Evolutionary conservation across 768 basidiomycete species (phyloP), one percentile per base, ranked within the genome.

Genomic region (Collybia nuda): DNA sequence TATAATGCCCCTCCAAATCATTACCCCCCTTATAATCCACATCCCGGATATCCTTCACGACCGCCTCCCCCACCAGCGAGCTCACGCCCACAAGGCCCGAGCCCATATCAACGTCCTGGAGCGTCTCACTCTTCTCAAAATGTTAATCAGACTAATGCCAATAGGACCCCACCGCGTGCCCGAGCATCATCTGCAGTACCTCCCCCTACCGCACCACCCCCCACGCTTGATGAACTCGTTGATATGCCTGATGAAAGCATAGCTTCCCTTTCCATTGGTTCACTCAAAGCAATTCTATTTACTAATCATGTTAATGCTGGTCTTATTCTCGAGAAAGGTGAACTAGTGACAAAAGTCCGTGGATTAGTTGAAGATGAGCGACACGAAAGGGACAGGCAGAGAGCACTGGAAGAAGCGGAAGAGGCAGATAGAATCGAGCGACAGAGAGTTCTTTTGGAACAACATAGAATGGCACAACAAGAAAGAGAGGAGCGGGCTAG

Each of bases 301-400:
- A 82, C 83, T 47, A 91, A 94, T 56, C 92, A 88, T 49, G 89
- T 96, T 37, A 81, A 82, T 56, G 82, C 90, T 23, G 80, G 84
- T 38, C 74, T 85, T 60, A 71, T 94, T 1, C 70, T 96, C n/a
- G 94, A 97, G 72, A 97, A 97, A 72, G 71, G 76, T 19, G 91
- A 93, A 44, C 66, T 93, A n/a, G 89, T 93, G 12, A 74, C 66
- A 38, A 88, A 87, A 60, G 90, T 91, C 21, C 57, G 70, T 48
- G 70, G 66, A 14, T 67, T 93, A 11, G 68, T 92, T 15, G 84
- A 85, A 45, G 84, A 83, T 52, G 88, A 90, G 63, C 69, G 72
- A 54, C 58, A 66, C 24, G 81, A 84, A 42, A 64, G 84, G 53
- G 80, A 78, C 56, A 62, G 78, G 51, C 72, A 76, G 58, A 63